Evolutionary conservation across 225 moss, liverwort and hornwort species (phyloP).

Genomic region (Pseudoscleropodium purum): DNA sequence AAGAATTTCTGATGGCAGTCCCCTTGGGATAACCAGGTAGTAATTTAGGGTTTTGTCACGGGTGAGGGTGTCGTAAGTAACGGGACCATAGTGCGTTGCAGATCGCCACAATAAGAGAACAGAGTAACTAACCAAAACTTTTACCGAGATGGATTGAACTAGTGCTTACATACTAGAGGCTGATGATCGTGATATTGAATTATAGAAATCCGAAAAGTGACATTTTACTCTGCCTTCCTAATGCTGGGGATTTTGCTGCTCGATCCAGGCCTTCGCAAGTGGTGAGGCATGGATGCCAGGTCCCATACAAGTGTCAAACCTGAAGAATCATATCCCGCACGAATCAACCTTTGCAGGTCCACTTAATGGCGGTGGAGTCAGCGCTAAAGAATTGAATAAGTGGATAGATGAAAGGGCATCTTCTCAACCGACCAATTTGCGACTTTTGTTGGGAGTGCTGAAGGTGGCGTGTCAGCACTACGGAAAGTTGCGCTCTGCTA

Average conservation of each 20-base stretch:
- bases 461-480: constrained; percentile 88
- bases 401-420: constrained; percentile 76
- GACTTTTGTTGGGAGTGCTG: constrained; percentile 65
- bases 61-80: neutral
- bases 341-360: constrained; percentile 44
- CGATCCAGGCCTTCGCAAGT: constrained; percentile 55
- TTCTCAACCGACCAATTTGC: constrained; percentile 38
- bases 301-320: constrained; percentile 52
- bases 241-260: neutral
- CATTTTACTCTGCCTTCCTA: neutral
- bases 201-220: neutral
- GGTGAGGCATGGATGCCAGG: constrained; percentile 71
- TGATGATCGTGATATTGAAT: neutral
- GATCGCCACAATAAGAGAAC: neutral
- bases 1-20: constrained; percentile 6
- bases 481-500: constrained; percentile 71
- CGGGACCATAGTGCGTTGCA: neutral
- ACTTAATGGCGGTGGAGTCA: constrained; percentile 52
- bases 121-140: neutral
- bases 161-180: neutral
- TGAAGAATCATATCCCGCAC: constrained; percentile 38
- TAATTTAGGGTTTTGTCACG: neutral
- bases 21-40: neutral
- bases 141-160: neutral
- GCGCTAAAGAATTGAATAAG: constrained; percentile 67